Evolutionary conservation across 2,329 filamentous ascomycete genomes (phyloP).

Genomic region (Beauveria rudraprayagi): DNA sequence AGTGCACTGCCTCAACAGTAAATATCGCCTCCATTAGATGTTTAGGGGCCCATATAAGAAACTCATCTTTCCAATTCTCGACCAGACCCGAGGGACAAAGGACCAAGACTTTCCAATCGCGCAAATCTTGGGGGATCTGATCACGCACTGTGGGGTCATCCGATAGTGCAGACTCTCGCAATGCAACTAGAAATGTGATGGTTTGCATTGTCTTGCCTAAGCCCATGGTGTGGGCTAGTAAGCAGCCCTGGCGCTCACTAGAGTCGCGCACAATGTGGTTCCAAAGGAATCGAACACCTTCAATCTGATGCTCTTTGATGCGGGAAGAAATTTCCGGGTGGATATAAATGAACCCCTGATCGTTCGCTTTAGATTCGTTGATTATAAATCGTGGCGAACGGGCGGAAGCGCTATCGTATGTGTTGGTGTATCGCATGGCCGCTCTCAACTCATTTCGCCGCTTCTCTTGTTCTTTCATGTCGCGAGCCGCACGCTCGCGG

Average conservation of each 20-base stretch:
- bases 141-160: conserved; percentile 43
- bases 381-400: conserved; percentile 50
- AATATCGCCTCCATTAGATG: conserved; percentile 47
- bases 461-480: conserved; percentile 44
- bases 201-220: conserved; percentile 90
- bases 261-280: conserved; percentile 62
- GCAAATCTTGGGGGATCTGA: conserved; percentile 63
- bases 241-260: conserved; percentile 59
- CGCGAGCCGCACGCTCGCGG: conserved; percentile 47
- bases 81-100: conserved; percentile 69
- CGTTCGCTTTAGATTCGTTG: conserved; percentile 54
- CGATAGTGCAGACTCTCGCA: conserved; percentile 59
- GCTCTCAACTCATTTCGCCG: conserved; percentile 41
- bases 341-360: conserved; percentile 54
- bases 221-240: conserved; percentile 86
- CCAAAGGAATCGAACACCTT: conserved; percentile 84
- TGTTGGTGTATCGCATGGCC: conserved; percentile 28
- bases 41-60: conserved; percentile 58
- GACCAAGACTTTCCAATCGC: conserved; percentile 57
- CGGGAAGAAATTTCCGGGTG: conserved; percentile 51
- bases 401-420: conserved; percentile 33
- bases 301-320: conserved; percentile 74
- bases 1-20: conserved; percentile 41
- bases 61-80: conserved; percentile 76
- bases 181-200: conserved; percentile 70